phyloP scores from a whole-genome alignment of 2,329 filamentous ascomycete genomes.

The Hymenoscyphus occultus region DNA sequence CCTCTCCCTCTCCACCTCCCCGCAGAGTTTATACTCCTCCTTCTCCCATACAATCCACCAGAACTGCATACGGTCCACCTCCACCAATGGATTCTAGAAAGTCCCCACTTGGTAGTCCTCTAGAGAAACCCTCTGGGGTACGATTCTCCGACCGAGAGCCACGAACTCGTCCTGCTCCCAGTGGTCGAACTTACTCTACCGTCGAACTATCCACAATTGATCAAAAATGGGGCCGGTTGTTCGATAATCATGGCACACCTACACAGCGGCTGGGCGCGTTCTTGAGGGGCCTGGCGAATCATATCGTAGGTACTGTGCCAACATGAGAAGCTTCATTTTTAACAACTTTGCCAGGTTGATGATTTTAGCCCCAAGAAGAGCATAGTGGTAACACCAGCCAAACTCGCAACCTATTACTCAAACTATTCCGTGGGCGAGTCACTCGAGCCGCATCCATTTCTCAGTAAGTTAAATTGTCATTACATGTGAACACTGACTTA shows the following conservation, averaged over 20 bases:
- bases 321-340: background rate
- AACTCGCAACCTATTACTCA: conserved; percentile 72
- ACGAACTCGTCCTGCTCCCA: conserved; percentile 19
- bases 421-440: conserved; percentile 54
- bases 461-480: conserved; percentile 47
- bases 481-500: conserved; percentile 4
- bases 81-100: conserved; percentile 27
- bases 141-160: conserved; percentile 30
- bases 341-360: conserved; percentile 51
- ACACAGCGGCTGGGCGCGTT: conserved; percentile 69
- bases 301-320: conserved; percentile 55
- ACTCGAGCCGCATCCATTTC: conserved; percentile 66
- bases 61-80: conserved; percentile 34
- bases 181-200: conserved; percentile 28
- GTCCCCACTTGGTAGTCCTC: conserved; percentile 36
- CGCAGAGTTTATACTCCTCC: conserved; percentile 53
- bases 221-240: conserved; percentile 73
- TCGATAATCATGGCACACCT: conserved; percentile 63
- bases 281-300: conserved; percentile 68
- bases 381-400: conserved; percentile 71
- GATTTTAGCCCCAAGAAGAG: conserved; percentile 65
- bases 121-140: conserved; percentile 33
- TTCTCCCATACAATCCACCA: conserved; percentile 42
- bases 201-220: conserved; percentile 59
- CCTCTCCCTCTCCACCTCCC: conserved; percentile 41